A percentile compares a stretch with the other conserved stretches of the same genome.
phyloP scores from a whole-genome alignment of 306 rosid species.

The Vigna unguiculata region DNA sequence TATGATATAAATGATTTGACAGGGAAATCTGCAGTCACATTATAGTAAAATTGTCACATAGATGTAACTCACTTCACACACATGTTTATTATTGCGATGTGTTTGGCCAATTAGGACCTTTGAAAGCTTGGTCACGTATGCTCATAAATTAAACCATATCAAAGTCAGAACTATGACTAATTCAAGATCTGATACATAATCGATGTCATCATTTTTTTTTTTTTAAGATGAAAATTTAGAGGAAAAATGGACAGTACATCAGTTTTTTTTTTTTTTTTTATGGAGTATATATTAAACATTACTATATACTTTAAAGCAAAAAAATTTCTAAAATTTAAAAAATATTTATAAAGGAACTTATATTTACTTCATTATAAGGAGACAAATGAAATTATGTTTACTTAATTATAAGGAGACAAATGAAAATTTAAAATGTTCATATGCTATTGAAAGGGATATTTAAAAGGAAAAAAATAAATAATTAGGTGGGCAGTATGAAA shows the following conservation, averaged over 20 bases:
- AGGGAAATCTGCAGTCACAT: neutral
- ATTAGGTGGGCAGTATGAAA: neutral
- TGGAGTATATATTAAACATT: no score
- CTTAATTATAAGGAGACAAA: no score
- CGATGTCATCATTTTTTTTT: no score
- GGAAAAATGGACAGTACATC: no score
- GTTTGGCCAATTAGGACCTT: constrained; percentile 6
- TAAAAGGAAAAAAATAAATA: neutral
- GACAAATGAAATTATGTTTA: no score
- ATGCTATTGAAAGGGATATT: neutral
- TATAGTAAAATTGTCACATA: neutral
- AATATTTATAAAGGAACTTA: no score
- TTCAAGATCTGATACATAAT: neutral
- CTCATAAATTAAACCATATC: neutral
- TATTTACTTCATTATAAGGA: no score
- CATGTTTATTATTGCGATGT: constrained; percentile 1
- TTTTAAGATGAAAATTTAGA: no score
- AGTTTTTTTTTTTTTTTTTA: no score
- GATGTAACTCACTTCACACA: neutral
- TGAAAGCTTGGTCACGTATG: neutral
- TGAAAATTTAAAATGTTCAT: no score
- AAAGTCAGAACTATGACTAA: neutral
- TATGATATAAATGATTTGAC: constrained; percentile 14
- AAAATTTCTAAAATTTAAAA: no score
- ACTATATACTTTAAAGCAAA: no score